A percentile compares a stretch with the other conserved stretches of the same genome.
phyloP scores from a whole-genome alignment of 2,329 filamentous ascomycete species.

The Triangularia setosa region DNA sequence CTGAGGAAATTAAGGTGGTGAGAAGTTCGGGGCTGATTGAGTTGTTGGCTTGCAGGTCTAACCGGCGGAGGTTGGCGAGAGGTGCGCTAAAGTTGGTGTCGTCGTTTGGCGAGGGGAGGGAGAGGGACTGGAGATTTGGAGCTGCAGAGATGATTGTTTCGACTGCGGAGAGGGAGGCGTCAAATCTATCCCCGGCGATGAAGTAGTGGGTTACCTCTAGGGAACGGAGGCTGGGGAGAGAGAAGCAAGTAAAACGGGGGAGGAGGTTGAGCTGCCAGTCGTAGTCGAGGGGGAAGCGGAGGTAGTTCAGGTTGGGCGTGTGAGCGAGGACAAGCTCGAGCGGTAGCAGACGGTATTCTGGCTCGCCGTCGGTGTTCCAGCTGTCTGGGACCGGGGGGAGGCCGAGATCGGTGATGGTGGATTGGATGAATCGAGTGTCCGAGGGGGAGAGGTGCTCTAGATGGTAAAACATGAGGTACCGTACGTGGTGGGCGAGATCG shows the following conservation, averaged over 20 bases:
- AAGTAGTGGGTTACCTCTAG: neutral
- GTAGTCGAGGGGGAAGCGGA: neutral
- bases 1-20: neutral
- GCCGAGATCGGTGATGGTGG: neutral
- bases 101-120: neutral
- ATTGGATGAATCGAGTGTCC: neutral
- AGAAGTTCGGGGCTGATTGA: neutral
- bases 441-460: neutral
- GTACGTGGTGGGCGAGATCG: constrained; percentile 6
- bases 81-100: neutral
- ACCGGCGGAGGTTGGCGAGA: neutral
- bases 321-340: constrained; percentile 8
- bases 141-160: neutral
- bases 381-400: neutral
- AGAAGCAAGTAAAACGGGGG: neutral
- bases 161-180: neutral
- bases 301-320: constrained; percentile 7
- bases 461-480: neutral
- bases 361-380: constrained; percentile 4
- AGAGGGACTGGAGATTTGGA: constrained; percentile 3
- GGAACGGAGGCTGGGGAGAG: neutral
- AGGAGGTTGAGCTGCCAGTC: neutral
- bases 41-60: neutral
- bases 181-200: constrained; percentile 3
- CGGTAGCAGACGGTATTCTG: neutral